A percentile compares a stretch with the other conserved stretches of the same genome.
Evolutionary conservation across 495 filamentous ascomycete species (phyloP).

Genomic region (Stereocaulon alpinum): DNA sequence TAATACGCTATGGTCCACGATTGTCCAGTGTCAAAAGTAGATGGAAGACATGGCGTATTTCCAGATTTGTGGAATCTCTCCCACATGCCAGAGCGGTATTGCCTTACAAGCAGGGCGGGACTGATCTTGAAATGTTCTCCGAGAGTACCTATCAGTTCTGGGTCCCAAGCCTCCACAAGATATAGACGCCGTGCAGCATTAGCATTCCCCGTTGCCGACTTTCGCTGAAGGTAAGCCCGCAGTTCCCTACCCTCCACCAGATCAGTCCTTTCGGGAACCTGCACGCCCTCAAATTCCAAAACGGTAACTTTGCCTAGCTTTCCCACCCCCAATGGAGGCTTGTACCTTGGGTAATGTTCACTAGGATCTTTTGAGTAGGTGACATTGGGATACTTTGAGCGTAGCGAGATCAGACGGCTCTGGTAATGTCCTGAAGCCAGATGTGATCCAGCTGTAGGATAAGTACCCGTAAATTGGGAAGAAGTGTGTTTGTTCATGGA

Average conservation of each 20-base stretch:
- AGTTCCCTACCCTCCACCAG: background rate
- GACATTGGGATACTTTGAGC: background rate
- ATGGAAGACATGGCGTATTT: background rate
- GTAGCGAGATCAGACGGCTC: background rate
- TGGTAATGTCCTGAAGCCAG: background rate
- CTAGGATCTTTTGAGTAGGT: too few relatives aligned
- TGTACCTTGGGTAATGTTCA: background rate
- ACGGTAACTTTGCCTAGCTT: background rate
- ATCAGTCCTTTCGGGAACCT: background rate
- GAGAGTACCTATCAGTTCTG: background rate
- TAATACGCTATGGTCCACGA: background rate
- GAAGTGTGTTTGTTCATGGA: background rate
- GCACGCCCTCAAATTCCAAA: background rate
- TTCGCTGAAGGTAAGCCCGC: background rate
- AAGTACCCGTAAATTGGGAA: background rate
- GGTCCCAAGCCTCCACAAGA: background rate
- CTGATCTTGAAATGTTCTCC: background rate
- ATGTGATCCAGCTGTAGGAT: background rate
- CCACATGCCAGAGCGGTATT: slow-evolving; percentile 1
- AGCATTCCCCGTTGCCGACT: background rate
- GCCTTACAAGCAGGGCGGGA: background rate
- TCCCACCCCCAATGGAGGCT: background rate
- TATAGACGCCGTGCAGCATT: background rate
- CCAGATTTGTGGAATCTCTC: background rate
- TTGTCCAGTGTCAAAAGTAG: background rate